phyloP scores from a whole-genome alignment of 129 eudicot genomes.

The Flaveria bidentis region DNA sequence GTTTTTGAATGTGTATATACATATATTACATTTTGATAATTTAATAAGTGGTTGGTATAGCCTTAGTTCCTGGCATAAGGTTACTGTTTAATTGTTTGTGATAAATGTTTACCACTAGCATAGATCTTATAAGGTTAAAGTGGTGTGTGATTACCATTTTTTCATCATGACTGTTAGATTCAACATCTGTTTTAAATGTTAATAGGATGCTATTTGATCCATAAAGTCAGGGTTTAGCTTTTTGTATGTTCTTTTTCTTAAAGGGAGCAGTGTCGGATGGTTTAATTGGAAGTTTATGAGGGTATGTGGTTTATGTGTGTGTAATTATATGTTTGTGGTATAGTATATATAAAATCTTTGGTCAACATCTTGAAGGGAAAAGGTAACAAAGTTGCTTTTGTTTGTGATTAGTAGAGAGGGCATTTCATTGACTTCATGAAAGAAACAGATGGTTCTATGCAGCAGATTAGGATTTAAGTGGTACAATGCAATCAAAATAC shows the following conservation, averaged over 20 bases:
- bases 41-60: not conserved
- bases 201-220: not conserved
- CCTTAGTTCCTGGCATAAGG: not conserved
- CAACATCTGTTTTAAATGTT: not conserved
- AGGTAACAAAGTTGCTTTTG: slow-evolving; percentile 8
- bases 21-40: not conserved
- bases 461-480: not conserved
- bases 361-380: slow-evolving; percentile 6
- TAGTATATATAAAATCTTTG: slow-evolving; percentile 10
- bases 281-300: slow-evolving; percentile 5
- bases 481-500: not conserved
- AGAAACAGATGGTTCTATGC: not conserved
- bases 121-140: not conserved
- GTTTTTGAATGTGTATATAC: not conserved
- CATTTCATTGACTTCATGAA: slow-evolving; percentile 11
- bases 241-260: no score
- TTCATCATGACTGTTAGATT: not conserved
- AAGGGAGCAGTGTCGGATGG: not conserved
- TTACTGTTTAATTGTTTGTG: slow-evolving; percentile 5
- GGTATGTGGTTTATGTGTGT: not conserved
- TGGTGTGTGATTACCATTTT: not conserved
- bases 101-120: not conserved
- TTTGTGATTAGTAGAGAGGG: slow-evolving; percentile 17
- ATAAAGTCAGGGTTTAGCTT: not conserved
- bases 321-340: slow-evolving; percentile 10